Evolutionary conservation across 2,329 filamentous ascomycete genomes (phyloP).

Genomic region (Thyridium curvatum): DNA sequence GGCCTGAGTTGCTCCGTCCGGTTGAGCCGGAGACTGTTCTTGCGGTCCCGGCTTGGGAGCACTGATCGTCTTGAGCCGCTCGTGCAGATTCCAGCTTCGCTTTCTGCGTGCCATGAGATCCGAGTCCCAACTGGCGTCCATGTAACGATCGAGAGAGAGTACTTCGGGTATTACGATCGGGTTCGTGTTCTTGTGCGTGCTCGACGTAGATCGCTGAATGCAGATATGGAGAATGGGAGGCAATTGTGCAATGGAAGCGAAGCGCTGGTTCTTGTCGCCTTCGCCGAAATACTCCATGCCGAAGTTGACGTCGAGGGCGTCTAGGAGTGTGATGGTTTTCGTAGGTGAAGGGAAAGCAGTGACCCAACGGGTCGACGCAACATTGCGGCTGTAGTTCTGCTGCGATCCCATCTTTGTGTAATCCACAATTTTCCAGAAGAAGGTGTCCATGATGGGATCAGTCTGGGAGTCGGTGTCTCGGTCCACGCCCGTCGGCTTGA

Average conservation of each 20-base stretch:
- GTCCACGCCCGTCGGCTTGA: constrained; percentile 62
- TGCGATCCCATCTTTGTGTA: constrained; percentile 49
- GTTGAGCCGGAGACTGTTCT: too few species aligned
- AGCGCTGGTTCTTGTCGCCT: constrained; percentile 54
- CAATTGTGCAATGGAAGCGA: constrained; percentile 66
- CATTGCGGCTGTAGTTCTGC: constrained; percentile 32
- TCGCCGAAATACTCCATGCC: constrained; percentile 56
- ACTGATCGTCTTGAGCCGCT: constrained; percentile 51
- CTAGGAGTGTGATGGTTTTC: constrained; percentile 61
- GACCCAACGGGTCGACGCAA: constrained; percentile 57
- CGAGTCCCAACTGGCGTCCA: constrained; percentile 58
- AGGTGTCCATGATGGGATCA: constrained; percentile 70
- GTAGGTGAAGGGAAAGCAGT: constrained; percentile 50
- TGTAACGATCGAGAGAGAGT: constrained; percentile 84
- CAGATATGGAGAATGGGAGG: constrained; percentile 86
- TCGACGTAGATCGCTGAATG: constrained; percentile 59
- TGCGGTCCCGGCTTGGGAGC: constrained; percentile 16
- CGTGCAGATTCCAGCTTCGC: constrained; percentile 69
- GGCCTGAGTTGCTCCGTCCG: too few species aligned
- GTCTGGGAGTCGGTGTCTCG: constrained; percentile 63
- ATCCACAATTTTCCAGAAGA: constrained; percentile 57
- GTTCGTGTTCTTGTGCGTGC: constrained; percentile 73
- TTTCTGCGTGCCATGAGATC: constrained; percentile 58
- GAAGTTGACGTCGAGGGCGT: constrained; percentile 79
- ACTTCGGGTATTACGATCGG: constrained; percentile 73